These are phyloP conservation scores for Neophaeococcomyces mojaviensis DNA, from an alignment of 2,329 filamentous ascomycete genomes.

Conservation along the genomic window DNA sequence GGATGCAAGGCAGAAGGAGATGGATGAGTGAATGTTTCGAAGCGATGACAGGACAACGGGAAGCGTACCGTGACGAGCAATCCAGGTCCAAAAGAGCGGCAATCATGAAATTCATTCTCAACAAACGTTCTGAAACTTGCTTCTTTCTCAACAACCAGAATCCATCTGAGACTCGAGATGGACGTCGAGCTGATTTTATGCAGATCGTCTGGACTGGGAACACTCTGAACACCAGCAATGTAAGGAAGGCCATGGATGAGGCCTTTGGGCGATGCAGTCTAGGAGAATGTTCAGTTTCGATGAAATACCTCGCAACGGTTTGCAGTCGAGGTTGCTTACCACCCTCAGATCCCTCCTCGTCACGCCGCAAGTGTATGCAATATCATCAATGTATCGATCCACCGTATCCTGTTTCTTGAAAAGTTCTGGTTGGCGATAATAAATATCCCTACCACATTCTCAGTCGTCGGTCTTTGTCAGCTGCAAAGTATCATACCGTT, in stretches of 20 bases:
- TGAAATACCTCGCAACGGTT: background rate
- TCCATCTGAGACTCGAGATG: constrained; percentile 44
- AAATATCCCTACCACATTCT: constrained; percentile 56
- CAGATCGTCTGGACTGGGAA: constrained; percentile 8
- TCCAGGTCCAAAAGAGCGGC: constrained; percentile 36
- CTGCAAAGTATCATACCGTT: constrained; percentile 38
- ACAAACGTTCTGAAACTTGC: constrained; percentile 54
- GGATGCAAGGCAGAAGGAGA: background rate
- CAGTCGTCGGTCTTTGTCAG: background rate
- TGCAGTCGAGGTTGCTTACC: too few species aligned
- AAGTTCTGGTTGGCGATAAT: constrained; percentile 53
- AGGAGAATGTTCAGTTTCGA: background rate
- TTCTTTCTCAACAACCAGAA: constrained; percentile 59
- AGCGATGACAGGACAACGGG: background rate
- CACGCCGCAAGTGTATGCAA: constrained; percentile 53
- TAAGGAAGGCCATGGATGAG: constrained; percentile 30
- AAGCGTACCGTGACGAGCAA: constrained; percentile 49
- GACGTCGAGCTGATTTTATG: background rate
- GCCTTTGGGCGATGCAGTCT: constrained; percentile 40
- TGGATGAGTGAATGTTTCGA: background rate
- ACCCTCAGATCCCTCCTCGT: constrained; percentile 50
- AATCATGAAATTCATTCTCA: constrained; percentile 40
- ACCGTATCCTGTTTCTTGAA: constrained; percentile 53
- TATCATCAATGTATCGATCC: constrained; percentile 52
- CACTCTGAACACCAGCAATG: constrained; percentile 6